Base-by-base conservation (phyloP, 768 basidiomycete genomes). In the Neoboletus subvelutipes region DNA sequence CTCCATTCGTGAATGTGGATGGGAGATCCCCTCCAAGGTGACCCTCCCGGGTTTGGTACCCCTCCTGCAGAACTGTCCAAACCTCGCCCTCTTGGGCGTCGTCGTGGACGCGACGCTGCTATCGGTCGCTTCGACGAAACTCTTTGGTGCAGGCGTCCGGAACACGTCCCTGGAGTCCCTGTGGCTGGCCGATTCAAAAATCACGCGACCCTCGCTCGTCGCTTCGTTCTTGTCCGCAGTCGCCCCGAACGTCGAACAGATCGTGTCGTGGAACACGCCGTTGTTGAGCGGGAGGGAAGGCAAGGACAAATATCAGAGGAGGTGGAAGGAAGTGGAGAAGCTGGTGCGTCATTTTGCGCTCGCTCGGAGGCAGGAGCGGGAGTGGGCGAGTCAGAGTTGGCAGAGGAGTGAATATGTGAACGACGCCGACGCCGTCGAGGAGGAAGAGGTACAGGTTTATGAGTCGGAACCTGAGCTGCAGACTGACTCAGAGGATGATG, bases 201-300 rank as follows among this genome's bases (percentile, higher is more conserved):
- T 71, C 46, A 72, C 69, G 0, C 69, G 63, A 5, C 59, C 71
- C 0, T 24, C 43, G 15, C 60, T 71, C 48, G 69, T 71, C 26
- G 69, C 69, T 0, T 52, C 68, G 11, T 71, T 68, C 31, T 12
- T 71, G 24, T 72, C 69, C 20, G 63, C 71, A 0, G 60, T 71
- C 26, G 71, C 67, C 1, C 69, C 69, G 2, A 72, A 72, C 4
- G 5, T 72, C 4, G 67, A 64, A 34, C 67, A 71, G 46, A 67
- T 69, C 52, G 58, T 40, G 9, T 69, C 69, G 40, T 71, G 69
- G 69, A 72, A 69, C 9, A 69, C 68, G 47, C 67, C 66, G 1
- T 39, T 70, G 49, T 46, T 71, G 59, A 70, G 66, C 20, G 66
- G 66, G 1, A 47, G 64, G 9, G 13, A 20, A 0, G 69, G 69